Percentiles rank a stretch among this genome's conserved stretches.
phyloP scores from a whole-genome alignment of 495 filamentous ascomycete genomes.

The Penicillium subrubescens region DNA sequence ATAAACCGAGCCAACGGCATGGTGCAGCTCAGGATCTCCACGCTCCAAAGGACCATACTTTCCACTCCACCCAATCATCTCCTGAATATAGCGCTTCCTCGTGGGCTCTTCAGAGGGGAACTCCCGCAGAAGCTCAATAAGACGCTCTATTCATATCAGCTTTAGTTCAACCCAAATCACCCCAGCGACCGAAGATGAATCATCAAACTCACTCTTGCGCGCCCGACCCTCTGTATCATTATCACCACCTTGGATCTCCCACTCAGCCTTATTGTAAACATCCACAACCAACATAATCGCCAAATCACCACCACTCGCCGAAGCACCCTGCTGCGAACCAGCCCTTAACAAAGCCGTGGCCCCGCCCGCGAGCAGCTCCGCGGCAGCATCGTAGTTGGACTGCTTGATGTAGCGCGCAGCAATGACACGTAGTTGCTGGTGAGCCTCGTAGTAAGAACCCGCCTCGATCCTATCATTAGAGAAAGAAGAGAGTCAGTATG shows the following conservation, averaged over 20 bases:
- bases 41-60: conserved; percentile 84
- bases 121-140: conserved; percentile 67
- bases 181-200: neutral
- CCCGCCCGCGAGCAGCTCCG: conserved; percentile 83
- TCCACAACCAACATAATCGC: conserved; percentile 81
- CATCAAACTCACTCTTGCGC: conserved; percentile 44
- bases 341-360: conserved; percentile 83
- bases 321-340: conserved; percentile 68
- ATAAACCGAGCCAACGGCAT: conserved; percentile 85
- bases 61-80: conserved; percentile 86
- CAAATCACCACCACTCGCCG: conserved; percentile 87
- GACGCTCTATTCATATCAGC: conserved; percentile 43
- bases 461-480: conserved; percentile 70
- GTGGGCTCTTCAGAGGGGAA: conserved; percentile 85
- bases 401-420: conserved; percentile 89
- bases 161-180: neutral
- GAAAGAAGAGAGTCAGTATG: conserved; percentile 16
- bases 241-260: conserved; percentile 65
- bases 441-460: conserved; percentile 94
- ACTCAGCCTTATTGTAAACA: conserved; percentile 81
- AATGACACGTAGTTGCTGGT: conserved; percentile 94
- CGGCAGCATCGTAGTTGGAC: conserved; percentile 77
- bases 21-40: conserved; percentile 93
- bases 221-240: conserved; percentile 41
- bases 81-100: conserved; percentile 85